Percentiles rank a stretch among this genome's conserved stretches.
Evolutionary conservation across 495 filamentous ascomycete species (phyloP).

Genomic region (Tuber magnatum): DNA sequence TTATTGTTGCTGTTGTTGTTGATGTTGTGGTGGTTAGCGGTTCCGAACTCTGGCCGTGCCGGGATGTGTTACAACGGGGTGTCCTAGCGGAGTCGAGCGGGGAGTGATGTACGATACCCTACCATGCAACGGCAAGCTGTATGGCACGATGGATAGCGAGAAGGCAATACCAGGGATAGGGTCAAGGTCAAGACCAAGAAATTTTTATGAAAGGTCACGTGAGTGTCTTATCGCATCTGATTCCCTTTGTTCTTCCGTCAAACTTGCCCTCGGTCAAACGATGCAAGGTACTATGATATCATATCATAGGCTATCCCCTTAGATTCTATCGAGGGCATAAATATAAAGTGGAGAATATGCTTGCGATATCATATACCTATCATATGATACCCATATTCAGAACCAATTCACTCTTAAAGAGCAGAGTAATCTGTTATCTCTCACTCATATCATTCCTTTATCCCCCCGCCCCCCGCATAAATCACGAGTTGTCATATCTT

Average conservation of each 20-base stretch:
- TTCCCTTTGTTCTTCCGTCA: background rate
- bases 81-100: background rate
- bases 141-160: background rate
- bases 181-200: background rate
- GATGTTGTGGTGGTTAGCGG: background rate
- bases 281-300: background rate
- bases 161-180: background rate
- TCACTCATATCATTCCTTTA: background rate
- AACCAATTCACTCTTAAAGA: background rate
- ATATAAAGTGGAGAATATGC: background rate
- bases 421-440: too few species aligned
- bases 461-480: background rate
- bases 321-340: background rate
- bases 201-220: background rate
- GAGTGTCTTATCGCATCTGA: background rate
- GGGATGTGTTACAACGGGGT: background rate
- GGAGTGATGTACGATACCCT: too few species aligned
- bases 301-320: background rate
- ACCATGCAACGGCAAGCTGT: too few species aligned
- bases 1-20: background rate
- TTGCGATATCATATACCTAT: background rate
- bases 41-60: background rate
- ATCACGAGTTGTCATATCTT: background rate
- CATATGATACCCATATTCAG: background rate
- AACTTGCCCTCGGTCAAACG: background rate